Conservation (phyloP, 164 flowering plant species). For the Aristolochia californica region DNA sequence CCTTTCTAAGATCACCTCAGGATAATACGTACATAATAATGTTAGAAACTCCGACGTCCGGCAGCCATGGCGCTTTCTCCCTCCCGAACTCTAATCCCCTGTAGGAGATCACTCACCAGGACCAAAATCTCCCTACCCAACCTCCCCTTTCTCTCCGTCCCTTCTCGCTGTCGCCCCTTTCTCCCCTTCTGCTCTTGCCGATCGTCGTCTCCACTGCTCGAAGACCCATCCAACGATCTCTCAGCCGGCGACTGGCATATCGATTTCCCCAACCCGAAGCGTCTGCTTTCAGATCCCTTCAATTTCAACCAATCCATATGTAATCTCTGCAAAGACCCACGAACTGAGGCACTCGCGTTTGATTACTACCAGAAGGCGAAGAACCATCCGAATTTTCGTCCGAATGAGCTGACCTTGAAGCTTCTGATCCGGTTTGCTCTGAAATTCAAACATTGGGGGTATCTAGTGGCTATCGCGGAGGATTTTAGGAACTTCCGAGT, state of each 20-base stretch:
- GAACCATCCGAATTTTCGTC: conserved; percentile 30
- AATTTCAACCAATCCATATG: conserved; percentile 27
- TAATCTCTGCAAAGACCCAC: conserved; percentile 30
- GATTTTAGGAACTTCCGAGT: conserved; percentile 38
- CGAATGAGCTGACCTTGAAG: conserved; percentile 28
- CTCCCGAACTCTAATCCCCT: conserved; percentile 11
- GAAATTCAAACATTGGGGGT: conserved; percentile 44
- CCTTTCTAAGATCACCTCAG: conserved; percentile 6
- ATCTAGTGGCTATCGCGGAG: conserved; percentile 18
- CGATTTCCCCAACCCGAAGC: conserved; percentile 2
- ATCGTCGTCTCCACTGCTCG: conserved; percentile 21
- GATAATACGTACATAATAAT: too few relatives aligned
- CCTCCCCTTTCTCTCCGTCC: conserved; percentile 7
- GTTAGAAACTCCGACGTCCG: too few relatives aligned
- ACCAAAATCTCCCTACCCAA: conserved; percentile 4
- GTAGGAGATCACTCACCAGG: conserved; percentile 8
- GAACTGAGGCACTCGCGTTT: conserved; percentile 29
- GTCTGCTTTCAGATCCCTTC: conserved; percentile 2
- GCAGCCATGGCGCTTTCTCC: conserved; percentile 24
- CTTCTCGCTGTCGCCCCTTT: conserved; percentile 11
- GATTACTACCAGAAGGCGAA: conserved; percentile 49
- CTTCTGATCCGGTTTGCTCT: conserved; percentile 45
- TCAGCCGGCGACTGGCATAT: conserved; percentile 5
- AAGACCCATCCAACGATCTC: conserved; percentile 16
- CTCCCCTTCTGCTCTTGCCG: conserved; percentile 14